Evolutionary conservation across 2,329 filamentous ascomycete species (phyloP), one percentile per base, ranked within the genome.

Genomic region (Phoma sp.): DNA sequence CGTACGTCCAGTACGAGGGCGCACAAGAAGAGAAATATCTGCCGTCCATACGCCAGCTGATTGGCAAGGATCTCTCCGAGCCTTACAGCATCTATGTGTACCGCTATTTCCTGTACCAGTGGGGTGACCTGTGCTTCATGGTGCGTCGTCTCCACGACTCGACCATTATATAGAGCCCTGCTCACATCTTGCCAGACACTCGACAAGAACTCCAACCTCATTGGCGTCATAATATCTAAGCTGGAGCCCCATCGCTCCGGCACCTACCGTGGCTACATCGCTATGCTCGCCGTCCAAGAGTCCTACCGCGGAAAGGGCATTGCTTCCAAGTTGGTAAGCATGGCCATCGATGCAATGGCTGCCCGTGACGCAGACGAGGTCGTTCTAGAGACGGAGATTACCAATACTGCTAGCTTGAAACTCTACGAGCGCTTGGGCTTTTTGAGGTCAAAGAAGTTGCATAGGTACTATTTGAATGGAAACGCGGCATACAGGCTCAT

Each of bases 51-150:
- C 88, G 93, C 50, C 88, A 93, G 52, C 79, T 99, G 70, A 99
- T 99, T 69, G 95, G 93, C 39, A 96, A 93, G 69, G 95, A 98
- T 72, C 83, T 99, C 44, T 98, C 93, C 65, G 95, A 99, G 75
- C 95, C 95, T 1, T 99, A 99, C 75, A 98, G 93, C 77, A 98
- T 99, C 73, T 99, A 99, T 79, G 95, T 99, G 54, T 99, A 98
- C 76, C 87, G 95, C 29, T 99, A 99, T 75, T 99, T 99, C 68
- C 80, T 99, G 14, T 96, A 96, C 72, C 92, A 98, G 83, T 99
- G 95, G 95, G 90, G 90, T 4, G 89, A 98, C 70, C 80, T 99
- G n/a, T 99, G 95, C 77, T 98, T 91, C 77, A 90, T 98, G 87
- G 92, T 93, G 78, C 35, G 30, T 46, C 14, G 2, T n/a, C 18